These are phyloP conservation scores for Xerocomus minutiporus DNA, from an alignment of 1,284 basidiomycete species.

Conservation along the genomic window DNA sequence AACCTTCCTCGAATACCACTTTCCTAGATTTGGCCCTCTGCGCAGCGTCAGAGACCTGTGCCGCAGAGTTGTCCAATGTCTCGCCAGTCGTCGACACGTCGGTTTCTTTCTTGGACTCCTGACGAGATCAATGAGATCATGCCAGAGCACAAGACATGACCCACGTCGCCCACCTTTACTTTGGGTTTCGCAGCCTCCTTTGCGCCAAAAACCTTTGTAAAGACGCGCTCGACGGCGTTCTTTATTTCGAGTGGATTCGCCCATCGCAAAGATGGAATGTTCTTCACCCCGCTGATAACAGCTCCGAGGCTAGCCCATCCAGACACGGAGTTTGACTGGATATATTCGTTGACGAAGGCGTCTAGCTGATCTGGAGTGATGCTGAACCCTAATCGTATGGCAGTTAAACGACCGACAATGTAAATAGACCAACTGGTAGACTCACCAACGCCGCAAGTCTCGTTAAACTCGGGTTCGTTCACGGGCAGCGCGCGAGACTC, in stretches of 20 bases:
- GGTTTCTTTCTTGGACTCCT: slow-evolving; percentile 56
- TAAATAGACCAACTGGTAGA: slow-evolving; percentile 9
- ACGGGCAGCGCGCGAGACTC: slow-evolving; percentile 59
- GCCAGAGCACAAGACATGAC: neutral
- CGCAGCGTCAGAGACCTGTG: slow-evolving; percentile 34
- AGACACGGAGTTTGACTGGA: slow-evolving; percentile 50
- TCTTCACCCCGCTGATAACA: slow-evolving; percentile 69
- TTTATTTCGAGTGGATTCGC: slow-evolving; percentile 88
- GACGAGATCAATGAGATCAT: slow-evolving; percentile 3
- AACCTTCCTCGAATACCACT: slow-evolving; percentile 91
- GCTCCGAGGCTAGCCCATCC: slow-evolving; percentile 77
- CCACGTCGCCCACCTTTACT: slow-evolving; percentile 52
- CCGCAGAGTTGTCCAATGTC: slow-evolving; percentile 29
- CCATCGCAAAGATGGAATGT: slow-evolving; percentile 76
- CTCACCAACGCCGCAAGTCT: slow-evolving; percentile 86
- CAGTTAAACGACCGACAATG: neutral
- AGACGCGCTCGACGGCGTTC: slow-evolving; percentile 76
- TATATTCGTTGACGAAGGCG: slow-evolving; percentile 57
- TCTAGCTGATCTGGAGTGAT: slow-evolving; percentile 72
- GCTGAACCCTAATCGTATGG: slow-evolving; percentile 59
- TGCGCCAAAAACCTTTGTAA: slow-evolving; percentile 73
- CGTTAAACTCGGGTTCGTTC: slow-evolving; percentile 73
- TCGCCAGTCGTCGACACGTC: slow-evolving; percentile 6
- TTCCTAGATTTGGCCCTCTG: slow-evolving; percentile 46
- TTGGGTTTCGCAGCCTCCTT: slow-evolving; percentile 70